phyloP scores from a whole-genome alignment of 495 filamentous ascomycete species.

The Diplogelasinospora grovesii region DNA sequence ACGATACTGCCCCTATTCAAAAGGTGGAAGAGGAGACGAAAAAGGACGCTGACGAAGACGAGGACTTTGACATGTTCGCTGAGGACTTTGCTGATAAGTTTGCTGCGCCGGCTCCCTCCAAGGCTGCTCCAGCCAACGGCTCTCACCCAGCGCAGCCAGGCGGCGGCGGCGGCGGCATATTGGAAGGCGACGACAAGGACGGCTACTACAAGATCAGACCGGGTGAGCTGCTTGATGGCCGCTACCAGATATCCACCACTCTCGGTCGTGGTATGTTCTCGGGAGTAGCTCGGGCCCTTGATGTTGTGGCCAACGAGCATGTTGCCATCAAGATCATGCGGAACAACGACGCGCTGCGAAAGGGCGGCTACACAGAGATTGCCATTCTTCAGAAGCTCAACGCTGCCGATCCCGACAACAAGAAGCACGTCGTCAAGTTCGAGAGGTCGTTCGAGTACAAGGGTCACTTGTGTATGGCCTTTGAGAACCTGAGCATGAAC shows the following conservation, averaged over 20 bases:
- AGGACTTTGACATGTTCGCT: conserved; percentile 93
- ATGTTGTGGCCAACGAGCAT: conserved; percentile 60
- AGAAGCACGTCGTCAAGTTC: conserved; percentile 85
- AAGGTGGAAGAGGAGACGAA: conserved; percentile 17
- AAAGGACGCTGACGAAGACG: conserved; percentile 45
- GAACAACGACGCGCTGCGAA: conserved; percentile 87
- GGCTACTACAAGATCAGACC: conserved; percentile 91
- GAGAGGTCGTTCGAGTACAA: conserved; percentile 89
- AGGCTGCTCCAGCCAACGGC: conserved; percentile 35
- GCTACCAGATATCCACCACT: conserved; percentile 79
- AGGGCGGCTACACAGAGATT: conserved; percentile 92
- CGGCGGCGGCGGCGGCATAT: conserved; percentile 63
- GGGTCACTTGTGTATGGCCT: conserved; percentile 90
- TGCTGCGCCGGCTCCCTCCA: conserved; percentile 46
- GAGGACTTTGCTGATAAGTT: conserved; percentile 86
- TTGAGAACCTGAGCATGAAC: conserved; percentile 91
- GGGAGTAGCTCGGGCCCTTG: conserved; percentile 84
- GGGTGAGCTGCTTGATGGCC: conserved; percentile 79
- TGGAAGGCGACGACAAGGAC: conserved; percentile 90
- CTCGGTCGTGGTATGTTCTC: conserved; percentile 97
- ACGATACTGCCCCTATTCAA: conserved; percentile 17
- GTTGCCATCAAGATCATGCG: conserved; percentile 93
- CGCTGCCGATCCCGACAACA: conserved; percentile 78
- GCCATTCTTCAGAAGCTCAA: conserved; percentile 80
- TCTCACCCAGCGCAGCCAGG: conserved; percentile 34